Evolutionary conservation across 176 grass and related monocot species (phyloP).

Genomic region (Juncus effusus): DNA sequence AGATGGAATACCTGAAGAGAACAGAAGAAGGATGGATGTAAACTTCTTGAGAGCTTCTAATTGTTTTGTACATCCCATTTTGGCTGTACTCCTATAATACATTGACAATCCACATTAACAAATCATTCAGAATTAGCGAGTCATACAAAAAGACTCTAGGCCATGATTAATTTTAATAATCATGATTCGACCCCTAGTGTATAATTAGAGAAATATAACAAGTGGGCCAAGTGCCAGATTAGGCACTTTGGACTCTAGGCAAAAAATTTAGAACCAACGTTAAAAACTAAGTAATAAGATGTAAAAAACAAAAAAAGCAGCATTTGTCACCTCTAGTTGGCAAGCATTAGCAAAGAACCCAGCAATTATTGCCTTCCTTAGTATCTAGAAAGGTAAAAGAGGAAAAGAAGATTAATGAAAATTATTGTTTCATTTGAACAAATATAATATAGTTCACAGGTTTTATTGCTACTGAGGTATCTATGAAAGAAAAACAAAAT

Average conservation of each 20-base stretch:
- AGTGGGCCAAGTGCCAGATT: no score
- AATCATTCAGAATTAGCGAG: conserved; percentile 6
- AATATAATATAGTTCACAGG: no score
- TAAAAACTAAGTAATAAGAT: not conserved
- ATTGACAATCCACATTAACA: conserved; percentile 7
- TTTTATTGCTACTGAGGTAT: no score
- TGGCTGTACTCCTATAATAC: conserved; percentile 73
- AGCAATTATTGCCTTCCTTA: conserved; percentile 81
- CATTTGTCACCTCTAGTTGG: conserved; percentile 57
- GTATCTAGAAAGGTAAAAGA: conserved; percentile 38
- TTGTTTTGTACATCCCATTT: conserved; percentile 89
- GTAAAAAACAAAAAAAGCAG: not conserved
- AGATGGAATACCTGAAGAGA: conserved; percentile 66
- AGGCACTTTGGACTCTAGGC: no score
- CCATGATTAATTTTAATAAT: no score
- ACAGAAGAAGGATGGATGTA: conserved; percentile 98
- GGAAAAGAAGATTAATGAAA: no score
- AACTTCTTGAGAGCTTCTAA: conserved; percentile 89
- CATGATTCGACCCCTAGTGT: no score
- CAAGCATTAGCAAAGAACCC: conserved; percentile 91
- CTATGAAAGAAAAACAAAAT: no score
- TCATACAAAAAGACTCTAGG: no score
- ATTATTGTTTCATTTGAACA: no score
- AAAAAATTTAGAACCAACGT: no score
- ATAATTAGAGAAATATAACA: no score